phyloP scores from a whole-genome alignment of 345 rosid species.

The Citrus unshiu region DNA sequence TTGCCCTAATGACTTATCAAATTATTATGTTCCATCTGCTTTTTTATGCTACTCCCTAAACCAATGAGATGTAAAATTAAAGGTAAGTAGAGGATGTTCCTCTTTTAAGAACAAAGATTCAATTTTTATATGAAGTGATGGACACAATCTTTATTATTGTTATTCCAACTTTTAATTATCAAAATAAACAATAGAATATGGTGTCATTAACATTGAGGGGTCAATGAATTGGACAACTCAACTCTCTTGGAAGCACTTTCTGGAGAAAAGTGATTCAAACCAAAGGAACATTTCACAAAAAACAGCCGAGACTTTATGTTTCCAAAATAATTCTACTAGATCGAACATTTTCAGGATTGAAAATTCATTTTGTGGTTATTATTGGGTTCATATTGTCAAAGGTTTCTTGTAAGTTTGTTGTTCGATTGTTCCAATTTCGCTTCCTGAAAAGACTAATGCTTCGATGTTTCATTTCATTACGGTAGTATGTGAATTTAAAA shows the following conservation, averaged over 20 bases:
- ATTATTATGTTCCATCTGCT: slow-evolving; percentile 6
- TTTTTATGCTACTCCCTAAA: slow-evolving; percentile 11
- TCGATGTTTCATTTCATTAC: too few species aligned
- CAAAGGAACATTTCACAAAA: too few species aligned
- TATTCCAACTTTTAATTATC: not conserved
- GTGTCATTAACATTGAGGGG: slow-evolving; percentile 25
- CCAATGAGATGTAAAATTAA: not conserved
- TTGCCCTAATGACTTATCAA: slow-evolving; percentile 8
- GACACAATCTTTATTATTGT: not conserved
- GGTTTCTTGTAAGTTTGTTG: too few species aligned
- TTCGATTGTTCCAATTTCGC: too few species aligned
- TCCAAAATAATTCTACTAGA: too few species aligned
- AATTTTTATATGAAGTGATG: not conserved
- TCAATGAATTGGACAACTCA: slow-evolving; percentile 36
- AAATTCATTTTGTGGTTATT: too few species aligned
- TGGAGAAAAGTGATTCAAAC: not conserved
- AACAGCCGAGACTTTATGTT: too few species aligned
- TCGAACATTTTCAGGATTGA: too few species aligned
- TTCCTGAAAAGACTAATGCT: too few species aligned
- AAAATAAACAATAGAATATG: slow-evolving; percentile 5
- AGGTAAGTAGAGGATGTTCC: slow-evolving; percentile 12
- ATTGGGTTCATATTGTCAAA: too few species aligned
- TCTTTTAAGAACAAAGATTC: slow-evolving; percentile 19
- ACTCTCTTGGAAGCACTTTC: slow-evolving; percentile 8
- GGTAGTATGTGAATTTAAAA: too few species aligned